Base-by-base conservation (phyloP, 192 early-diverging fungal species). In the Chytriomyces hyalinus region DNA sequence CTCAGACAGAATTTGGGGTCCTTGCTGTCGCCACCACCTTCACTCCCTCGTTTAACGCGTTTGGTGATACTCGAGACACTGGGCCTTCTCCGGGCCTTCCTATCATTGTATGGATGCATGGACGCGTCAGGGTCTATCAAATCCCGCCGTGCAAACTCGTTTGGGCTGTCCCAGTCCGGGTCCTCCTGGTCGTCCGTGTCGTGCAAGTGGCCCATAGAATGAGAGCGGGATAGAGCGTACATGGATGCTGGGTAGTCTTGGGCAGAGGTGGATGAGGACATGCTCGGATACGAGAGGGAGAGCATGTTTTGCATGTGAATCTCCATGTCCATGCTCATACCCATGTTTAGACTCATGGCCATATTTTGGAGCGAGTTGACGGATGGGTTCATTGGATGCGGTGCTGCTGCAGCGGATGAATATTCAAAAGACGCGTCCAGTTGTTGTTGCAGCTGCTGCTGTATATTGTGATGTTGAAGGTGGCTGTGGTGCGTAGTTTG, bases 1-100 rank as follows among this genome's bases (percentile, higher is more conserved):
- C 63, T 65, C 45, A 75, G 13, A 36, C 73, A 75, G 50, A 66
- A 75, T 28, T 75, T 75, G 10, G 61, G 73, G 49, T 75, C 73
- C 53, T 57, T 57, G 15, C 15, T n/a, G 53, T 57, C 53, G 20
- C 53, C 53, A 36, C 36, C 36, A n/a, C 53, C 53, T 13, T 57
- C 53, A 57, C 20, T 57, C 20, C 53, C 53, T n/a, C 53, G 53
- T 4, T 57, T 57, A n/a, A 57, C 53, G 53, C 53, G 53, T 20
- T 57, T 57, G 53, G 53, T 57, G 20, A 57, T 13, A n/a, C 20
- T 57, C 53, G 53, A 13, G 53, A 57, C 53, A 20, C 53, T 13
- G 3, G 15, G 53, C 53, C 53, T 57, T 13, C 53, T 20, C 53
- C 53, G 13, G 15, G 53, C 13, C 53, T 20, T 57, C 5, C 53